Percentiles rank a stretch among this genome's conserved stretches.
These are phyloP conservation scores for Pseudogymnoascus sp. DNA, from an alignment of 2,329 filamentous ascomycete genomes.

Conservation along the genomic window DNA sequence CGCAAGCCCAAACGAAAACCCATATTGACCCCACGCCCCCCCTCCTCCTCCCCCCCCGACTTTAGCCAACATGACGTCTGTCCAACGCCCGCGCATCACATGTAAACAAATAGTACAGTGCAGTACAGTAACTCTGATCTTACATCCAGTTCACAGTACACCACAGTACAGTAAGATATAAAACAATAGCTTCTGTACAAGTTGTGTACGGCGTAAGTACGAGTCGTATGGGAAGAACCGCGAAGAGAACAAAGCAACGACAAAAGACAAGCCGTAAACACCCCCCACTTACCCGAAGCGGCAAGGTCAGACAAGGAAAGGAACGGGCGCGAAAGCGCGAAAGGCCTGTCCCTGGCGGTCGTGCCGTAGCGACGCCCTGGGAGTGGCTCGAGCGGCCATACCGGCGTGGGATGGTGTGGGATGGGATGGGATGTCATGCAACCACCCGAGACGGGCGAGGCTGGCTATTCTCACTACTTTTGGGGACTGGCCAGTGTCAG, in stretches of 20 bases:
- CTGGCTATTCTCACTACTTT: not conserved
- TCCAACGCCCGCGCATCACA: not conserved
- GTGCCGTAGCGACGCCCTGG: not conserved
- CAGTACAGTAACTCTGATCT: too few relatives aligned
- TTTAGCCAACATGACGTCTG: not conserved
- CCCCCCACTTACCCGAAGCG: not conserved
- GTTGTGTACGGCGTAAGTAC: not conserved
- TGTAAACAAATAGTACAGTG: not conserved
- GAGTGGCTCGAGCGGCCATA: not conserved
- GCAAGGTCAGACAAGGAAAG: not conserved
- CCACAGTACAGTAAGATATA: not conserved
- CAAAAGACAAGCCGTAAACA: not conserved
- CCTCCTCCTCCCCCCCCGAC: not conserved
- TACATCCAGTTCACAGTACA: too few relatives aligned
- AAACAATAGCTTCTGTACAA: not conserved
- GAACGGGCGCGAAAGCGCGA: not conserved
- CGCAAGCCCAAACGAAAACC: conserved; percentile 2
- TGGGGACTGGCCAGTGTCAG: not conserved
- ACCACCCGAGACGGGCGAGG: not conserved
- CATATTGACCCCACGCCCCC: not conserved
- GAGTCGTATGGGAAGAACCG: not conserved
- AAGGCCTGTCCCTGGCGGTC: not conserved
- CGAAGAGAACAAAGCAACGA: not conserved
- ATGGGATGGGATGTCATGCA: not conserved
- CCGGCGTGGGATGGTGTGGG: not conserved